Percentiles rank a stretch among this genome's conserved stretches.
These are phyloP conservation scores for Cucurbita moschata DNA, from an alignment of 306 rosid species.

Conservation along the genomic window DNA sequence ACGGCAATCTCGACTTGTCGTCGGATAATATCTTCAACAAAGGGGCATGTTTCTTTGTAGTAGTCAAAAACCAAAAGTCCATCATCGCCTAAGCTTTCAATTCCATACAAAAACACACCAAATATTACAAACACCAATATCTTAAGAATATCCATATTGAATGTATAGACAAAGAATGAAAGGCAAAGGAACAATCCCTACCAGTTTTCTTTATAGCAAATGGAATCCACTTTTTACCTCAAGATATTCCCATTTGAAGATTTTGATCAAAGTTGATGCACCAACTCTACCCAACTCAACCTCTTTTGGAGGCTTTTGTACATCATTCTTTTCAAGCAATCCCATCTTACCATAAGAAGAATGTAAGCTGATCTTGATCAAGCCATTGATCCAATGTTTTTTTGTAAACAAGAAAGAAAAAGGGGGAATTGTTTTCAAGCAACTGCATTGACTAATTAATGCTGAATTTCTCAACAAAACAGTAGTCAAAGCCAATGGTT, in stretches of 20 bases:
- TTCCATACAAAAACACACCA: conserved; percentile 14
- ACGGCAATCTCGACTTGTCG: conserved; percentile 40
- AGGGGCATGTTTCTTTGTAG: conserved; percentile 59
- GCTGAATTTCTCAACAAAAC: not conserved
- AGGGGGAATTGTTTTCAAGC: not conserved
- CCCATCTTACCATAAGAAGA: not conserved
- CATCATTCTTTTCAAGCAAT: not conserved
- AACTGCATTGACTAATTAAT: not conserved
- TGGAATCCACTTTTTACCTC: not conserved
- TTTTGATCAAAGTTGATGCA: conserved; percentile 40
- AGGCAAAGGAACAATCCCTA: not conserved
- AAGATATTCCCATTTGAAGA: conserved; percentile 1
- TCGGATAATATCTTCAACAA: conserved; percentile 55
- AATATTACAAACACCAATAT: conserved; percentile 10
- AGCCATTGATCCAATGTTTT: not conserved
- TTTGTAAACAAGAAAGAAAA: not conserved
- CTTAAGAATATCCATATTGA: conserved; percentile 20
- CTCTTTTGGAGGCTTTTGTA: not conserved
- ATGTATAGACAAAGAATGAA: conserved; percentile 2
- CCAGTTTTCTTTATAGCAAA: not conserved
- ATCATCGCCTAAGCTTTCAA: conserved; percentile 7
- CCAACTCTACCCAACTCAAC: conserved; percentile 34
- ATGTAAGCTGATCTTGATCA: not conserved
- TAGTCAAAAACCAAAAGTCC: conserved; percentile 38
- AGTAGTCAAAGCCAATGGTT: not conserved